Evolutionary conservation across 1,284 basidiomycete genomes (phyloP).

Genomic region (Cutaneotrichosporon spelunceum): DNA sequence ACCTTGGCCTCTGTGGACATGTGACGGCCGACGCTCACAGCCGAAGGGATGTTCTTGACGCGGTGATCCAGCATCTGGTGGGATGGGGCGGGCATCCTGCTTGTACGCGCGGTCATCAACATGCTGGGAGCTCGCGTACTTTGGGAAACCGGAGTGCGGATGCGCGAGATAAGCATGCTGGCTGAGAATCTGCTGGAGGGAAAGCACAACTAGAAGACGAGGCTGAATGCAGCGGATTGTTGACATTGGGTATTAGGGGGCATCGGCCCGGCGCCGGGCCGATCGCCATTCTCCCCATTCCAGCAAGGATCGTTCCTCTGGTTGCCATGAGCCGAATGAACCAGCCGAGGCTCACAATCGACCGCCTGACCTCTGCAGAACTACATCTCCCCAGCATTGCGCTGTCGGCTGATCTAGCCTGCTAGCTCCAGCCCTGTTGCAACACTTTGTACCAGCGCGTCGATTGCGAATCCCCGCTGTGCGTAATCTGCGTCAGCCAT

Average conservation of each 20-base stretch:
- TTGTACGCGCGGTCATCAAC: not conserved
- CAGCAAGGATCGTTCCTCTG: too few relatives aligned
- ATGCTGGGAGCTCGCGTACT: not conserved
- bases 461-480: conserved; percentile 69
- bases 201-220: not conserved
- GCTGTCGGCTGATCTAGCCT: not conserved
- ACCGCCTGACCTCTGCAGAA: too few relatives aligned
- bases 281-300: too few relatives aligned
- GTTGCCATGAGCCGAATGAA: too few relatives aligned
- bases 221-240: too few relatives aligned
- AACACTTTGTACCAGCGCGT: conserved; percentile 70
- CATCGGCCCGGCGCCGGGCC: too few relatives aligned
- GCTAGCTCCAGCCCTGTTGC: conserved; percentile 67
- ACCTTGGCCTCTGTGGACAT: conserved; percentile 39
- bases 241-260: too few relatives aligned
- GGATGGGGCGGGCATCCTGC: conserved; percentile 6
- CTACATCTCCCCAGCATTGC: not conserved
- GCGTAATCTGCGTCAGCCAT: conserved; percentile 60
- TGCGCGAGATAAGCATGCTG: not conserved
- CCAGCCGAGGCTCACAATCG: too few relatives aligned
- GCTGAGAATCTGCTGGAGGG: not conserved
- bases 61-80: conserved; percentile 28
- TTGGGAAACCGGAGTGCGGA: not conserved
- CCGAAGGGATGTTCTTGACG: conserved; percentile 35
- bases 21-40: conserved; percentile 35